Percentiles rank a stretch among this genome's conserved stretches.
phyloP scores from a whole-genome alignment of 495 filamentous ascomycete genomes.

The Hypoxylon perforatum region DNA sequence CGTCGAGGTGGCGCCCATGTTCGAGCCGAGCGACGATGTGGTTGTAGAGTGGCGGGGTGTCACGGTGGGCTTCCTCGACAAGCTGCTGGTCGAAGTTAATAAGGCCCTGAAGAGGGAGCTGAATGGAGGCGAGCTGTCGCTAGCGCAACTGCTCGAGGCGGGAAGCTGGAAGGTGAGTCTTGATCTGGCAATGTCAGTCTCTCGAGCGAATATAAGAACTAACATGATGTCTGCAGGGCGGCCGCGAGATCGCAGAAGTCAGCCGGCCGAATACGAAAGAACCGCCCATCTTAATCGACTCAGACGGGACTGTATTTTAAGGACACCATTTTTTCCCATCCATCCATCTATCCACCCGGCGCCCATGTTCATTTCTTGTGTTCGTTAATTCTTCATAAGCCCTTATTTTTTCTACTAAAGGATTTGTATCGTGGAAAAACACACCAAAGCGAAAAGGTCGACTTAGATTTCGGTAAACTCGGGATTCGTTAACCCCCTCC shows the following conservation, averaged over 20 bases:
- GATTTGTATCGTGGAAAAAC: conserved; percentile 12
- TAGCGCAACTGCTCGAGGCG: conserved; percentile 86
- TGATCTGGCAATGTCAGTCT: not conserved
- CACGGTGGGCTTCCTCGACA: conserved; percentile 86
- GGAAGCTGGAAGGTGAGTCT: conserved; percentile 91
- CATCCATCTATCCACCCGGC: not conserved
- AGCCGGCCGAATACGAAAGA: conserved; percentile 96
- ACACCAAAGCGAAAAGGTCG: conserved; percentile 19
- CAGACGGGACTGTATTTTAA: conserved; percentile 95
- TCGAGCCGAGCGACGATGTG: conserved; percentile 82
- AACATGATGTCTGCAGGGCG: conserved; percentile 71
- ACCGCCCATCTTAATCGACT: conserved; percentile 95
- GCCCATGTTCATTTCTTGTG: conserved; percentile 14
- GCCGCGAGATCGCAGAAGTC: conserved; percentile 94
- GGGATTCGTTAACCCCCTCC: conserved; percentile 5
- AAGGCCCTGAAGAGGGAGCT: conserved; percentile 60
- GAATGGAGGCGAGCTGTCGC: conserved; percentile 66
- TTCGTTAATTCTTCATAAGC: conserved; percentile 18
- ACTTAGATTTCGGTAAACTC: conserved; percentile 23
- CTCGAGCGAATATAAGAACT: conserved; percentile 43
- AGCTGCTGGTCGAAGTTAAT: conserved; percentile 79
- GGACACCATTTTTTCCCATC: not conserved
- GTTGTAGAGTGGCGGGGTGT: conserved; percentile 89
- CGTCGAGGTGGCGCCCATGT: conserved; percentile 78
- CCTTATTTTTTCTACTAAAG: conserved; percentile 8